Conservation (phyloP, 768 basidiomycete species). For the Podaxis rugospora region DNA sequence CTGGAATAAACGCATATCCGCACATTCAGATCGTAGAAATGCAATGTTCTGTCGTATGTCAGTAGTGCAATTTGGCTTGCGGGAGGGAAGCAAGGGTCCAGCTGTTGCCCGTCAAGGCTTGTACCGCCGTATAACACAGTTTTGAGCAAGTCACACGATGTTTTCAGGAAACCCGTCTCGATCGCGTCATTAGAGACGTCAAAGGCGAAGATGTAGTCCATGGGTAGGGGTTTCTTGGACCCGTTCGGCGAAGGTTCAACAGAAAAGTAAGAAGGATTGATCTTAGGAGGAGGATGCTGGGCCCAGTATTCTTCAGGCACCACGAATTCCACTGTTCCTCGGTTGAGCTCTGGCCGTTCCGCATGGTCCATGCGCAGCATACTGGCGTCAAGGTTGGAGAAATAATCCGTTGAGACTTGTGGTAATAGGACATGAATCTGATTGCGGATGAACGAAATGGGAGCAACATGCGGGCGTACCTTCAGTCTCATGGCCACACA, state of each 20-base stretch:
- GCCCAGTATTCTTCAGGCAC: constrained; percentile 89
- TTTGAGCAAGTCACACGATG: constrained; percentile 60
- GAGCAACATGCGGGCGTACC: constrained; percentile 45
- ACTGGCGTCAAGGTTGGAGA: constrained; percentile 76
- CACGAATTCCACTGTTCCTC: constrained; percentile 88
- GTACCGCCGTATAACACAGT: constrained; percentile 60
- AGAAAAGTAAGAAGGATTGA: constrained; percentile 51
- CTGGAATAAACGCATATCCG: constrained; percentile 24
- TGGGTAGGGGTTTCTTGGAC: constrained; percentile 51
- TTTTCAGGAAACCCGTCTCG: constrained; percentile 61
- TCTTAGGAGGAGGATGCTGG: constrained; percentile 51
- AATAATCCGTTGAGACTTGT: constrained; percentile 77
- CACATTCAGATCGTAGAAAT: constrained; percentile 89
- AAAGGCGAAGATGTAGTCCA: constrained; percentile 82
- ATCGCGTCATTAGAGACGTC: constrained; percentile 76
- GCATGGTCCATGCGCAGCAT: constrained; percentile 75
- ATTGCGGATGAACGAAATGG: constrained; percentile 10
- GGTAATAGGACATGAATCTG: neutral
- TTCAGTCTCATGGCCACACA: constrained; percentile 80
- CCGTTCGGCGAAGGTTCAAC: constrained; percentile 42
- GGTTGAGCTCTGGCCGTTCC: constrained; percentile 80
- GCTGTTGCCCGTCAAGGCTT: constrained; percentile 32
- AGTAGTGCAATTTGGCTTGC: constrained; percentile 68
- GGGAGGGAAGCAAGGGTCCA: constrained; percentile 48
- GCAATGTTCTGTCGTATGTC: constrained; percentile 75